Base-by-base conservation (phyloP, 139 green algal genomes). In the Picochlorum sp. region DNA sequence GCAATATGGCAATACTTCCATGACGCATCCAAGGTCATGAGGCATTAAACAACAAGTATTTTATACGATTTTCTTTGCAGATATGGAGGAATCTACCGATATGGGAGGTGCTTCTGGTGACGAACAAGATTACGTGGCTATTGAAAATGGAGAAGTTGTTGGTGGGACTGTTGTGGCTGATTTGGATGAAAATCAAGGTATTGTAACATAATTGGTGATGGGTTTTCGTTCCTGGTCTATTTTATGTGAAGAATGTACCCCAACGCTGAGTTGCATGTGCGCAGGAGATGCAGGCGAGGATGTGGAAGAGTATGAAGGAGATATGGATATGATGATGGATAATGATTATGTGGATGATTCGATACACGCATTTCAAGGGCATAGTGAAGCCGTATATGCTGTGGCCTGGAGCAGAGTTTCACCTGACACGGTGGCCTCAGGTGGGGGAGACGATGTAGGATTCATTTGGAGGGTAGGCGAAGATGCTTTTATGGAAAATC, bases 401-500 rank as follows among this genome's bases (percentile, higher is more conserved):
- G 87, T 90, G 11, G 85, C 83, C 0, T 95, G 85, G 85, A 85
- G 67, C 57, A 75, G 81, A 6, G 50, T 44, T 1, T 72, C 78
- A 16, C 11, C 72, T 10, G 80, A 86, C 58, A 45, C 90, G 45
- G 87, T 93, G 4, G 87, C 85, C 20, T 87, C 74, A 24, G 88
- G 88, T 21, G 82, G 87, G 45, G 79, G 80, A 28, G 88, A 95
- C 57, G 87, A 95, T 69, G 61, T 51, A 1, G 84, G 76, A 1
- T 92, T 81, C 57, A 49, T 95, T 6, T 95, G 83, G 81, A 68
- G 80, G 49, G 81, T 87, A 57, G 87, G 85, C 1, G 75, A 89
- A 37, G 76, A 88, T 20, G 79, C 81, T 6, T 83, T 73, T 49
- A 77, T 87, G 59, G 65, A 63, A 20, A 87, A 78, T 4, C 68